These are phyloP conservation scores for Penicillium sp. DNA, from an alignment of 2,329 filamentous ascomycete species.

Conservation along the genomic window DNA sequence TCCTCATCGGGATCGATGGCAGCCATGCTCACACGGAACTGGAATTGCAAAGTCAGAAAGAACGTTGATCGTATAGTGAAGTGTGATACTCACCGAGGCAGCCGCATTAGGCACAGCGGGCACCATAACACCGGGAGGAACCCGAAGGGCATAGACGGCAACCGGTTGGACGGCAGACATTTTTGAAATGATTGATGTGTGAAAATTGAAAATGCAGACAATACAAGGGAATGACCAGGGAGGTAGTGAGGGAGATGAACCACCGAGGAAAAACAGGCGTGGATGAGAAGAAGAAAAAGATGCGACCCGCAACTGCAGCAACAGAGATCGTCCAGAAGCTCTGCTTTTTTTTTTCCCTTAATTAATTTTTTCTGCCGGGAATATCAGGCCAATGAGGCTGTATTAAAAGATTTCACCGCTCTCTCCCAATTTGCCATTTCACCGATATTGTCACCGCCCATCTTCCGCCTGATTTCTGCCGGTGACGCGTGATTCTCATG, in stretches of 20 bases:
- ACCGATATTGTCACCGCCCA: slow-evolving; percentile 21
- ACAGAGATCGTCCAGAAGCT: slow-evolving; percentile 18
- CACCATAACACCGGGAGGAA: slow-evolving; percentile 81
- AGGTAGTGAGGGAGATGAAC: slow-evolving; percentile 26
- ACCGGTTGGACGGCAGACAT: slow-evolving; percentile 61
- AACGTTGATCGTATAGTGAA: background rate
- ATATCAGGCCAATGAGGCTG: slow-evolving; percentile 20
- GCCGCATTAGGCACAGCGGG: slow-evolving; percentile 77
- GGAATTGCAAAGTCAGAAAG: slow-evolving; percentile 15
- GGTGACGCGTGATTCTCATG: slow-evolving; percentile 19
- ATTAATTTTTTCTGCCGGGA: slow-evolving; percentile 24
- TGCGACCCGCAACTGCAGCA: slow-evolving; percentile 23
- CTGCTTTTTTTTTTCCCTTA: slow-evolving; percentile 25
- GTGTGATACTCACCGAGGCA: slow-evolving; percentile 69
- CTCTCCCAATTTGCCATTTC: slow-evolving; percentile 15
- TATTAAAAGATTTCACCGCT: slow-evolving; percentile 16
- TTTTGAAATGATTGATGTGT: slow-evolving; percentile 21
- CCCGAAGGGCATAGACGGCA: slow-evolving; percentile 88
- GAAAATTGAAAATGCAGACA: slow-evolving; percentile 11
- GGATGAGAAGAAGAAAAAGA: slow-evolving; percentile 29
- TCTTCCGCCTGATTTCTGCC: slow-evolving; percentile 16
- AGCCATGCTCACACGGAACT: slow-evolving; percentile 99
- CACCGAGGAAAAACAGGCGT: slow-evolving; percentile 23
- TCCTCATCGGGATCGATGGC: slow-evolving; percentile 87
- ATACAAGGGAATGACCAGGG: slow-evolving; percentile 18